Evolutionary conservation across 1,139 yeast species (phyloP).

Genomic region (Lodderomyces theae): DNA sequence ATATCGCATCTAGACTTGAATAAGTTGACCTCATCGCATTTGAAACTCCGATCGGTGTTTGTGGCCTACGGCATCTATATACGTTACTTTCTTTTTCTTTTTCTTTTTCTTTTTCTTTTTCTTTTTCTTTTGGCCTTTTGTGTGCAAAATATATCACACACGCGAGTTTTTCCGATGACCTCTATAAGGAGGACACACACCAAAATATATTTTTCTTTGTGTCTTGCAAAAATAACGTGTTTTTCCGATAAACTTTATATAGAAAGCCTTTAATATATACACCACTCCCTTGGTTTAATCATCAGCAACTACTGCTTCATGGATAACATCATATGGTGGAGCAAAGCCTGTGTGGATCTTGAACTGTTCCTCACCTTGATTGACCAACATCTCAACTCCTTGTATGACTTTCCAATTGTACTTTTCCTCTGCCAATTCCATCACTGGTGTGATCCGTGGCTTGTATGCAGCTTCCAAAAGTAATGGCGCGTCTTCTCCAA

Average conservation of each 20-base stretch:
- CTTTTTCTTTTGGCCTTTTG: too few species aligned
- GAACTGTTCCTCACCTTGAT: constrained; percentile 90
- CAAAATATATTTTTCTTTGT: background rate
- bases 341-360: constrained; percentile 68
- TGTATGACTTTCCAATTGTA: constrained; percentile 71
- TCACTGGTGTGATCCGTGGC: constrained; percentile 80
- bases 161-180: constrained; percentile 2
- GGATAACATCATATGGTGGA: constrained; percentile 61
- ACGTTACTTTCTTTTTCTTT: too few species aligned
- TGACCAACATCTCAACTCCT: constrained; percentile 87
- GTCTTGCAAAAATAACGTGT: background rate
- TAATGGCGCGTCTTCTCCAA: constrained; percentile 43
- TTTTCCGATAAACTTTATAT: background rate
- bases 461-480: constrained; percentile 92
- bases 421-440: constrained; percentile 65
- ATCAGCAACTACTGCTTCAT: constrained; percentile 52
- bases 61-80: background rate
- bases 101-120: too few species aligned
- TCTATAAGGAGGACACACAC: background rate
- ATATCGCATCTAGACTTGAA: background rate
- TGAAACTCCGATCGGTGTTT: constrained; percentile 3
- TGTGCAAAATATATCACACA: background rate
- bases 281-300: background rate
- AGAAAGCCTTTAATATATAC: too few species aligned
- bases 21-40: background rate